Percentiles rank a stretch among this genome's conserved stretches.
phyloP scores from a whole-genome alignment of 2,329 filamentous ascomycete genomes.

The Thelonectria rubi region DNA sequence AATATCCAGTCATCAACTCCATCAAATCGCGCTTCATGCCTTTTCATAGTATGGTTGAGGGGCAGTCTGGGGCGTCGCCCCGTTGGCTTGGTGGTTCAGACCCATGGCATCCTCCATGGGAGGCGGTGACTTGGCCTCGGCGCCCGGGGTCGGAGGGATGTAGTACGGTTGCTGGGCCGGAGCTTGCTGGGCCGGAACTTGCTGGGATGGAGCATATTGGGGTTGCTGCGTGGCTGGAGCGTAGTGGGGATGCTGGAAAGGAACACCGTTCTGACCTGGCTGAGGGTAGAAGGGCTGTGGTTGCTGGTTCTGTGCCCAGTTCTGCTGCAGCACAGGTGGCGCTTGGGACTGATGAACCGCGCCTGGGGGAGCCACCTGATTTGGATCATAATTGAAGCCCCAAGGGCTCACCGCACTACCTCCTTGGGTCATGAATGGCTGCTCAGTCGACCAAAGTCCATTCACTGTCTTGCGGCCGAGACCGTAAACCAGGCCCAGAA shows the following conservation, averaged over 20 bases:
- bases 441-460: constrained; percentile 42
- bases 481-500: constrained; percentile 40
- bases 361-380: constrained; percentile 14
- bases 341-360: constrained; percentile 15
- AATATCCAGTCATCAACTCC: not conserved
- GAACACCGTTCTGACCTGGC: not conserved
- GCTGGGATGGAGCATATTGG: constrained; percentile 6
- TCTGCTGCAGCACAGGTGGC: not conserved
- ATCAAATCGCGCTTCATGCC: constrained; percentile 2
- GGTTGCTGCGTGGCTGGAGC: not conserved
- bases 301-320: constrained; percentile 14
- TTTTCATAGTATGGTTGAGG: constrained; percentile 40
- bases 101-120: constrained; percentile 44
- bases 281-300: constrained; percentile 12
- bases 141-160: constrained; percentile 6
- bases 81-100: constrained; percentile 46
- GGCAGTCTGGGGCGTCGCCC: constrained; percentile 30
- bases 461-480: constrained; percentile 39
- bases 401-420: constrained; percentile 28
- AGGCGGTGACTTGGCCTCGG: constrained; percentile 31
- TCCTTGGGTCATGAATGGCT: constrained; percentile 25
- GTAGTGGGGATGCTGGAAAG: not conserved
- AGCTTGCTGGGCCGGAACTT: not conserved
- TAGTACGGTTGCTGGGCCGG: constrained; percentile 8
- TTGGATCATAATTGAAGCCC: constrained; percentile 32